Conservation (phyloP, 148 eudicot genomes). For the Drosera capensis region DNA sequence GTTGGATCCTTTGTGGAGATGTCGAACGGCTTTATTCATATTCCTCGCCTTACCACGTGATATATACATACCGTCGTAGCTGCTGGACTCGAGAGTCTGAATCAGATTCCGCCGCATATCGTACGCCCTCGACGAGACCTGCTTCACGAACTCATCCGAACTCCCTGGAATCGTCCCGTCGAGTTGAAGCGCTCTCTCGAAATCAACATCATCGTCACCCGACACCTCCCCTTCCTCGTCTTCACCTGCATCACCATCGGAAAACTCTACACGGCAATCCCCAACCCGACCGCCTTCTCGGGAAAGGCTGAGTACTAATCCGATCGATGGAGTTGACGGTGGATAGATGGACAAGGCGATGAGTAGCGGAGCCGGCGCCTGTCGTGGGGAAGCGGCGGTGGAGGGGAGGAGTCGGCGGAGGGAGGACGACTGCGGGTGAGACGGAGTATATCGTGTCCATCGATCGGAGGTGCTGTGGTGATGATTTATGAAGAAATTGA, state of each 20-base stretch:
- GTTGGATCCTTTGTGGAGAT: no score
- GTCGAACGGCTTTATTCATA: no score
- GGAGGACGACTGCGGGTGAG: slow-evolving; percentile 39
- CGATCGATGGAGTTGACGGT: slow-evolving; percentile 3
- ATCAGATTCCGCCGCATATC: slow-evolving; percentile 77
- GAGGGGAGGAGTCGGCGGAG: slow-evolving; percentile 20
- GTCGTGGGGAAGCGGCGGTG: slow-evolving; percentile 7
- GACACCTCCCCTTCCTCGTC: slow-evolving; percentile 14
- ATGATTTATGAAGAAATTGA: neutral
- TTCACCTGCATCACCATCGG: slow-evolving; percentile 14
- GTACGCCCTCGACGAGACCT: slow-evolving; percentile 91
- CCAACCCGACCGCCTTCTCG: neutral
- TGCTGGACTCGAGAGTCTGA: slow-evolving; percentile 57
- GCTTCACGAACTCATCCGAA: slow-evolving; percentile 68
- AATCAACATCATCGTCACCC: slow-evolving; percentile 26
- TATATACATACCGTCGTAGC: slow-evolving; percentile 78
- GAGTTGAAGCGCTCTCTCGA: slow-evolving; percentile 63
- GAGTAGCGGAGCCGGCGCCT: slow-evolving; percentile 10
- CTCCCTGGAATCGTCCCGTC: slow-evolving; percentile 79
- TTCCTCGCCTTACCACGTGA: no score
- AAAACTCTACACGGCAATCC: slow-evolving; percentile 12
- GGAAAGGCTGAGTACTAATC: slow-evolving; percentile 3
- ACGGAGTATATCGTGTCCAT: slow-evolving; percentile 80
- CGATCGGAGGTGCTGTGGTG: neutral
- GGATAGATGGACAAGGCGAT: slow-evolving; percentile 8